Base-by-base conservation (phyloP, 257 asterid genomes). In the Solanum etuberosum region DNA sequence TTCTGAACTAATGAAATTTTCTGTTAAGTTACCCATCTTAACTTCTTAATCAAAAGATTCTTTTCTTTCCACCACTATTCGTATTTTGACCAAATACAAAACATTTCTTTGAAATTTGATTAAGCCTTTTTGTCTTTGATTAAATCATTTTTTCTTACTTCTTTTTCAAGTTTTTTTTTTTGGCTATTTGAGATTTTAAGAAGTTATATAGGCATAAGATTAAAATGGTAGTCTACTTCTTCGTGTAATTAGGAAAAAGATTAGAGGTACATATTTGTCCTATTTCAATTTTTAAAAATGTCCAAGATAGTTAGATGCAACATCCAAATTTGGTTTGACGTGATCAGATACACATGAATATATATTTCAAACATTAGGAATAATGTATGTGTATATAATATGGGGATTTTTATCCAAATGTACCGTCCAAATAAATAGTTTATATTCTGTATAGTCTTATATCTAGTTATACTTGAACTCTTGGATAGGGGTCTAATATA, bases 381-480 rank as follows among this genome's bases (percentile, higher is more conserved):
- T 57, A 8, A 21, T 57, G 27, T 57, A 21, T 8, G 27, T 57
- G 1, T 8, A 54, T 57, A 57, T 20, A n/a, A 23, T 61, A n/a
- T 23, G 31, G 3, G 7, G 16, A 4, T 23, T 61, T n/a, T 61
- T 61, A 61, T n/a, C 31, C 32, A 9, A n/a, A n/a, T 4, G 4
- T 10, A 61, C 7, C 16, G 31, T n/a, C 31, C 70, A 61, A 61
- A 61, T 61, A 61, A 61, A 10, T 61, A 61, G 1, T 61, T 61
- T n/a, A 2, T 4, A 21, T 0, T 10, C 0, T 61, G 13, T 61
- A 0, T 20, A 7, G 25, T 7, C 12, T 0, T 57, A 20, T 57
- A 57, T 7, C 0, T 20, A 57, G 0, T 20, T 57, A 57, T 57
- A 20, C 5, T 57, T 57, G 11, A 20, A 40, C 46, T 40, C 0